phyloP scores from a whole-genome alignment of 768 basidiomycete genomes.

The Rhodotorula taiwanensis region DNA sequence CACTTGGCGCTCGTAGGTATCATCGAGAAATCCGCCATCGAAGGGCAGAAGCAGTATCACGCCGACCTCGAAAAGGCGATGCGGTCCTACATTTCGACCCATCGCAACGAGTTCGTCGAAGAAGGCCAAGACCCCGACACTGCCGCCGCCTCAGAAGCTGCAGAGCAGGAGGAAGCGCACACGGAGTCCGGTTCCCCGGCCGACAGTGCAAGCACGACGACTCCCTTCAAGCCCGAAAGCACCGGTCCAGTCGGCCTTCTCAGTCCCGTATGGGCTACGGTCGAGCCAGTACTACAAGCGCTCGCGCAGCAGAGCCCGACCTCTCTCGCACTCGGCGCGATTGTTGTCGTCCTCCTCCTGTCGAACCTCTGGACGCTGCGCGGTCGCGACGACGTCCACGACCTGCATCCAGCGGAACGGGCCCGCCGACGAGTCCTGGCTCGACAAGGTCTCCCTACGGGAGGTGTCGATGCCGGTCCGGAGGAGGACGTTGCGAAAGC shows the following conservation, averaged over 20 bases:
- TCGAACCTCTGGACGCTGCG: slow-evolving; percentile 70
- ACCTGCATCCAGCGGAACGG: slow-evolving; percentile 7
- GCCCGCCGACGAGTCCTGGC: background rate
- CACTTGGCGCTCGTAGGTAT: slow-evolving; percentile 57
- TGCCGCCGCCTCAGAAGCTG: background rate
- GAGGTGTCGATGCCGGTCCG: background rate
- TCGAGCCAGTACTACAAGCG: slow-evolving; percentile 34
- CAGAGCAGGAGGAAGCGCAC: slow-evolving; percentile 1
- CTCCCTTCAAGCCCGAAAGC: background rate
- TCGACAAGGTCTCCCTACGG: background rate
- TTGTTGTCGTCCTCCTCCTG: slow-evolving; percentile 64
- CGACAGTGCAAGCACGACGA: background rate
- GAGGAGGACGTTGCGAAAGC: slow-evolving; percentile 36
- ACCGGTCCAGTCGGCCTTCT: slow-evolving; percentile 9
- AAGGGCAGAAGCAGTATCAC: slow-evolving; percentile 85
- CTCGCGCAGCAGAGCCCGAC: slow-evolving; percentile 21
- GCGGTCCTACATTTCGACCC: slow-evolving; percentile 78
- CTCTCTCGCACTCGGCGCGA: slow-evolving; percentile 63
- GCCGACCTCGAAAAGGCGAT: slow-evolving; percentile 73
- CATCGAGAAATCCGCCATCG: slow-evolving; percentile 82
- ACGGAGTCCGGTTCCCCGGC: background rate
- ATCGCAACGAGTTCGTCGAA: slow-evolving; percentile 80
- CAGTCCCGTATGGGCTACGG: slow-evolving; percentile 10
- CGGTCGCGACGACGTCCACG: slow-evolving; percentile 18
- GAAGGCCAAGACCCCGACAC: slow-evolving; percentile 51